These are phyloP conservation scores for Trichoderma reesei DNA, from an alignment of 495 filamentous ascomycete genomes.

Conservation along the genomic window DNA sequence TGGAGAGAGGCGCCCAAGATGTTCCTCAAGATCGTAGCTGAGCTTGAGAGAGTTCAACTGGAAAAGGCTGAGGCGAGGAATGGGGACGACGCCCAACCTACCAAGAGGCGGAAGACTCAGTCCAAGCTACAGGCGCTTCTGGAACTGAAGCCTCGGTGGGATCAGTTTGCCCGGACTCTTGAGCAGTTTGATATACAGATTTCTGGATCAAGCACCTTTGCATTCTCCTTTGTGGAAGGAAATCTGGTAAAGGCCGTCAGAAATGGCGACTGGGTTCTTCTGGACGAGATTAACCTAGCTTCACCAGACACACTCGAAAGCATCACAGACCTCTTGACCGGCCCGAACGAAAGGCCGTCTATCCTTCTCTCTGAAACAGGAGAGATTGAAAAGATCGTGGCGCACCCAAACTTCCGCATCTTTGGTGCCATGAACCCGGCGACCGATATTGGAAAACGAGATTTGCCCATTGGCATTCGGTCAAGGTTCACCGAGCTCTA, in stretches of 20 bases:
- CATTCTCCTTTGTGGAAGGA: constrained; percentile 91
- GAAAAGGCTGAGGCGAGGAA: constrained; percentile 24
- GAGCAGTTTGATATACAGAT: constrained; percentile 73
- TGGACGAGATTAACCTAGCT: constrained; percentile 96
- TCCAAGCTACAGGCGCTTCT: constrained; percentile 49
- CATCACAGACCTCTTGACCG: constrained; percentile 73
- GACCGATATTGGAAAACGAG: constrained; percentile 91
- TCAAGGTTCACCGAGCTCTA: constrained; percentile 92
- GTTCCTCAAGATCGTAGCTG: constrained; percentile 62
- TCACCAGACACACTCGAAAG: constrained; percentile 90
- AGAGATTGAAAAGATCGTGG: constrained; percentile 74
- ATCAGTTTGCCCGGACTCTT: constrained; percentile 64
- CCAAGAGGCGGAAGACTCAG: constrained; percentile 76
- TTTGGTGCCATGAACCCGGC: constrained; percentile 99
- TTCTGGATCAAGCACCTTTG: constrained; percentile 70
- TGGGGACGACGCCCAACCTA: constrained; percentile 49
- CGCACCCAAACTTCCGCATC: constrained; percentile 87
- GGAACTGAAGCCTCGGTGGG: constrained; percentile 65
- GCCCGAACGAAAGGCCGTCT: constrained; percentile 56
- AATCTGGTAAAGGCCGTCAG: constrained; percentile 84
- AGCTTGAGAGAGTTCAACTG: constrained; percentile 26
- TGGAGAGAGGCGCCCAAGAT: constrained; percentile 85
- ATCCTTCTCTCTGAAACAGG: constrained; percentile 87
- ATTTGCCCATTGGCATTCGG: constrained; percentile 73
- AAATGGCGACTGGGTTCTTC: constrained; percentile 95